Conservation (phyloP, 2,329 filamentous ascomycete species). For the Pestalotiopsis fici region DNA sequence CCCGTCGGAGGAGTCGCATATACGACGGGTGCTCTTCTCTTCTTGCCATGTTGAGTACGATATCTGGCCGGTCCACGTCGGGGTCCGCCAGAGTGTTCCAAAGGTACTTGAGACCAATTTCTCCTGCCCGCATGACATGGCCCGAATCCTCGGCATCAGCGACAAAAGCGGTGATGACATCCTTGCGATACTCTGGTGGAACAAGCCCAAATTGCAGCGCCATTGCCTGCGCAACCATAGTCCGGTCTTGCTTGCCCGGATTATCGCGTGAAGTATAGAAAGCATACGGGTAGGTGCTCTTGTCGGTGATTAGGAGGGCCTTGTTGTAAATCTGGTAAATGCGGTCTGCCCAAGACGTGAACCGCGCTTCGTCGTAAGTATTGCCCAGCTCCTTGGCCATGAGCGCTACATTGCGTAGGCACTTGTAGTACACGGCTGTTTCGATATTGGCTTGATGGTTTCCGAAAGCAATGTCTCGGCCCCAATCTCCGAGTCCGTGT, state of each 20-base stretch:
- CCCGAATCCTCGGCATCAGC: slow-evolving; percentile 18
- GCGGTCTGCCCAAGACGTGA: neutral
- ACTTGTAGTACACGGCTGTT: slow-evolving; percentile 43
- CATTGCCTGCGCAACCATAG: slow-evolving; percentile 5
- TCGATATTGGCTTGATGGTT: slow-evolving; percentile 46
- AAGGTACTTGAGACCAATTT: slow-evolving; percentile 42
- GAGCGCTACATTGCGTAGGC: slow-evolving; percentile 33
- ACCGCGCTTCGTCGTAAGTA: neutral
- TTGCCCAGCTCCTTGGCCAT: slow-evolving; percentile 34
- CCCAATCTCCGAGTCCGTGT: slow-evolving; percentile 44
- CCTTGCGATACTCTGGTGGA: neutral
- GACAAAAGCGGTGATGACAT: neutral
- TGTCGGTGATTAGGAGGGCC: neutral
- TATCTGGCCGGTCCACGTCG: slow-evolving; percentile 38
- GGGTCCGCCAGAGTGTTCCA: slow-evolving; percentile 36
- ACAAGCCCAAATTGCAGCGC: slow-evolving; percentile 3
- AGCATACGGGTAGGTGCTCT: neutral
- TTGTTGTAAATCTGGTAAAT: neutral
- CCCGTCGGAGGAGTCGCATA: slow-evolving; percentile 45
- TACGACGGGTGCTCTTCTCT: slow-evolving; percentile 49
- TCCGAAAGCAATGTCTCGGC: slow-evolving; percentile 40
- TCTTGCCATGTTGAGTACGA: slow-evolving; percentile 42
- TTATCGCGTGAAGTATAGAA: slow-evolving; percentile 5
- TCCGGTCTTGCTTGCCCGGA: neutral
- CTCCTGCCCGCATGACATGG: slow-evolving; percentile 38